A percentile compares a stretch with the other conserved stretches of the same genome.
These are phyloP conservation scores for Monosporascus sp. DNA, from an alignment of 2,329 filamentous ascomycete species.

Conservation along the genomic window DNA sequence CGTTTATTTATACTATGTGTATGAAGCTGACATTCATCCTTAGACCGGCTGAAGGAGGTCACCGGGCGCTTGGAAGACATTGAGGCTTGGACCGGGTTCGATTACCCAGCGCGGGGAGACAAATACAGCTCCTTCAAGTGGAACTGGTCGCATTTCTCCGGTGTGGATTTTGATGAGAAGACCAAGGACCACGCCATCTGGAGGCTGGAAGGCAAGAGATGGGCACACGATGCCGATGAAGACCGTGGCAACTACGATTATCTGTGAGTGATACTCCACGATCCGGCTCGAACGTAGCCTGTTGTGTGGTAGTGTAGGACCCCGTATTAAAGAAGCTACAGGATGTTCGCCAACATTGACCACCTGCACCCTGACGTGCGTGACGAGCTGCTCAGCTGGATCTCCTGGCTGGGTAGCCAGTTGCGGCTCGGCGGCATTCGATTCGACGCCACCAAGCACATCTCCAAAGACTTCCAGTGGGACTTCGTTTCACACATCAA, in stretches of 20 bases:
- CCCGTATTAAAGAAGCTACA: conserved; percentile 1
- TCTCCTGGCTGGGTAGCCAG: conserved; percentile 21
- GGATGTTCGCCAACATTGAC: conserved; percentile 29
- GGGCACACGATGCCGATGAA: conserved; percentile 49
- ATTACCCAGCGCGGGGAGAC: conserved; percentile 56
- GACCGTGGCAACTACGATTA: conserved; percentile 44
- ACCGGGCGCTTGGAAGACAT: conserved; percentile 51
- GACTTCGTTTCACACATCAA: conserved; percentile 19
- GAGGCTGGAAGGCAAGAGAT: conserved; percentile 53
- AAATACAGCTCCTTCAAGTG: conserved; percentile 58
- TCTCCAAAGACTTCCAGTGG: conserved; percentile 21
- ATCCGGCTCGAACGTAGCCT: background rate
- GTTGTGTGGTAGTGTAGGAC: too few relatives aligned
- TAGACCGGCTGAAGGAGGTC: conserved; percentile 37
- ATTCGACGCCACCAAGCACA: conserved; percentile 29
- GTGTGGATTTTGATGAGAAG: conserved; percentile 58
- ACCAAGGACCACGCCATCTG: conserved; percentile 55
- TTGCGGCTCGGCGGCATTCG: conserved; percentile 24
- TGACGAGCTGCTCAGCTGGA: conserved; percentile 23
- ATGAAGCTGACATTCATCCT: conserved; percentile 27
- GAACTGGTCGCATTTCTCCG: conserved; percentile 61
- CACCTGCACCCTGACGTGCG: conserved; percentile 24
- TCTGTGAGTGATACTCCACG: background rate
- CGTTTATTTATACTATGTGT: conserved; percentile 21
- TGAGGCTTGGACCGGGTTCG: conserved; percentile 63